Conservation (phyloP, 202 grass and related monocot genomes). For the Carex sylvatica region DNA sequence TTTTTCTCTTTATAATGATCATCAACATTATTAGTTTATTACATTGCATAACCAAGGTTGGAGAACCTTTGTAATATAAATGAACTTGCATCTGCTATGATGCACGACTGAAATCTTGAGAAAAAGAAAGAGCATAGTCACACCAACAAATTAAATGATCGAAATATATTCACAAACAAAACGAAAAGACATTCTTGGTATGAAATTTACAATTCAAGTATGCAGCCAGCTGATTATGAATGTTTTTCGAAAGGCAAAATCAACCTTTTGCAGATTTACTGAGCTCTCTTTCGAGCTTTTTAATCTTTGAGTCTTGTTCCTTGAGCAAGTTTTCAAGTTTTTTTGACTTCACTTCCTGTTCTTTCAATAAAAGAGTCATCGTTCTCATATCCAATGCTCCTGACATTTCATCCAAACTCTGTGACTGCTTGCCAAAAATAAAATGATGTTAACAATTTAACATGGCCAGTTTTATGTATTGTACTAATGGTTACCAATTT, state of each 20-base stretch:
- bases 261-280: conserved; percentile 32
- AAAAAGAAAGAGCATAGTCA: neutral
- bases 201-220: neutral
- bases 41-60: neutral
- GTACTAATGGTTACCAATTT: conserved; percentile 5
- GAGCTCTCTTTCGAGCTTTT: conserved; percentile 63
- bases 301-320: conserved; percentile 62
- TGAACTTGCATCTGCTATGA: conserved; percentile 11
- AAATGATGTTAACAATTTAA: conserved; percentile 35
- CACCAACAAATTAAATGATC: neutral
- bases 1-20: neutral
- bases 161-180: neutral
- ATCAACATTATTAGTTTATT: neutral
- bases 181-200: neutral
- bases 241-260: neutral
- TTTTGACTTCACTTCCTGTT: conserved; percentile 81
- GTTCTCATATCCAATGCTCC: conserved; percentile 71
- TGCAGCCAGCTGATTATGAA: conserved; percentile 11
- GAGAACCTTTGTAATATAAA: neutral
- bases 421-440: conserved; percentile 39
- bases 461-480: neutral
- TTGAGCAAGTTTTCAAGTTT: conserved; percentile 59
- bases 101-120: neutral
- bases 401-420: conserved; percentile 62
- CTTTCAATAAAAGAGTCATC: conserved; percentile 60